Conservation (phyloP, 2,329 filamentous ascomycete species). For the Acarospora socialis region DNA sequence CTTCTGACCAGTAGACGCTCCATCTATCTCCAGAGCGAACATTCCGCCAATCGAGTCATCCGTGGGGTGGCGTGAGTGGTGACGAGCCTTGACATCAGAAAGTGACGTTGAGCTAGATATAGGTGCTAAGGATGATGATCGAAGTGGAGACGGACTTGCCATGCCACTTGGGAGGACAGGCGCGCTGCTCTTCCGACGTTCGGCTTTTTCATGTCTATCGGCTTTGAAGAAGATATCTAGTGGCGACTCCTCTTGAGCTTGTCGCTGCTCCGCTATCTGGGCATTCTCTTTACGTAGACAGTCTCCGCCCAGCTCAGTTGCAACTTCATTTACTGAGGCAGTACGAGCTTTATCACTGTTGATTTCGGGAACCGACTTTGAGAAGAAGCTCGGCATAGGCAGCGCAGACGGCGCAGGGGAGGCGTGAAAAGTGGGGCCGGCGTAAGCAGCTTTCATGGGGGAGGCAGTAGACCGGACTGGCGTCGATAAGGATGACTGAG, state of each 20-base stretch:
- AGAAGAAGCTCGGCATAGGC: conserved; percentile 78
- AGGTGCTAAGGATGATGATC: conserved; percentile 15
- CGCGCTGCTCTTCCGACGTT: conserved; percentile 37
- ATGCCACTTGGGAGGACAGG: neutral
- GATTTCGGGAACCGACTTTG: conserved; percentile 51
- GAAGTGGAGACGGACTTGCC: conserved; percentile 39
- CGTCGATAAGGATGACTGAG: conserved; percentile 30
- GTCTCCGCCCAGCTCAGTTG: conserved; percentile 28
- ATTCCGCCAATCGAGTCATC: conserved; percentile 40
- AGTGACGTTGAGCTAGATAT: conserved; percentile 17
- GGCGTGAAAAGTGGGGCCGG: conserved; percentile 86
- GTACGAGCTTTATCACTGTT: conserved; percentile 35
- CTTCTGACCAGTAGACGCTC: conserved; percentile 11
- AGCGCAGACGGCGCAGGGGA: conserved; percentile 83
- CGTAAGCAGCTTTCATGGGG: conserved; percentile 50
- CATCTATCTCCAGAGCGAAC: conserved; percentile 45
- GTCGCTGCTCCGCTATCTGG: conserved; percentile 17
- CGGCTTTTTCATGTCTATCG: conserved; percentile 56
- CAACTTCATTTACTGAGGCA: conserved; percentile 36
- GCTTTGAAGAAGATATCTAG: conserved; percentile 84
- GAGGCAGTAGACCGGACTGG: conserved; percentile 28
- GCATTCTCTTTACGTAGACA: conserved; percentile 16
- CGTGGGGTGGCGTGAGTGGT: conserved; percentile 28
- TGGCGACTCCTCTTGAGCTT: conserved; percentile 51
- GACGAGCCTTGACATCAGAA: conserved; percentile 11